Conservation (phyloP, 495 filamentous ascomycete species). For the Xylaria cubensis region DNA sequence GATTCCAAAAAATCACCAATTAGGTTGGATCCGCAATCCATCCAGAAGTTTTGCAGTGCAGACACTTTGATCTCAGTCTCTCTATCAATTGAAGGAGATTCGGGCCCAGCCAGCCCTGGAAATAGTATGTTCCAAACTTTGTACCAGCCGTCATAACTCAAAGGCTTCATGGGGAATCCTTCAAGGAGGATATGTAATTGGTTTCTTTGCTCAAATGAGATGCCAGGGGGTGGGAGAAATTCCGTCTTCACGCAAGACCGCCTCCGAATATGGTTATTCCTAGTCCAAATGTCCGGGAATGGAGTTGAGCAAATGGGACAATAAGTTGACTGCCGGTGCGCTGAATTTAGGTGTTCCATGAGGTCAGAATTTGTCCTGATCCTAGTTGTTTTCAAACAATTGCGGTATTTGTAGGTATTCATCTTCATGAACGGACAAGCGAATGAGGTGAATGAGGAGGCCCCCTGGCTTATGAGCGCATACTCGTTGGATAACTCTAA, state of each 20-base stretch:
- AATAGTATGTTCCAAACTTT: background rate
- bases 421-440: background rate
- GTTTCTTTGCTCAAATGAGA: background rate
- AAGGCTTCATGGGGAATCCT: background rate
- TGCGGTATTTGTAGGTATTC: background rate
- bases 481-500: background rate
- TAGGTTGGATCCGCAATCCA: background rate
- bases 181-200: background rate
- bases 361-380: background rate
- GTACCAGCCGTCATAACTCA: background rate
- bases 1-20: background rate
- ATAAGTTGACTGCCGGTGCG: background rate
- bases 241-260: background rate
- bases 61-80: background rate
- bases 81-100: background rate
- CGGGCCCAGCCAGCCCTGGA: background rate
- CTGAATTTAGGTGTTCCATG: background rate
- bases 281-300: background rate
- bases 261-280: background rate
- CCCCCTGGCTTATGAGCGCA: background rate
- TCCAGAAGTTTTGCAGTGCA: background rate
- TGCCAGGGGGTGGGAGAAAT: background rate
- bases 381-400: background rate
- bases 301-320: background rate
- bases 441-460: background rate